A percentile compares a stretch with the other conserved stretches of the same genome.
Conservation (phyloP, 1,284 basidiomycete species). For the Hemileia vastatrix region DNA sequence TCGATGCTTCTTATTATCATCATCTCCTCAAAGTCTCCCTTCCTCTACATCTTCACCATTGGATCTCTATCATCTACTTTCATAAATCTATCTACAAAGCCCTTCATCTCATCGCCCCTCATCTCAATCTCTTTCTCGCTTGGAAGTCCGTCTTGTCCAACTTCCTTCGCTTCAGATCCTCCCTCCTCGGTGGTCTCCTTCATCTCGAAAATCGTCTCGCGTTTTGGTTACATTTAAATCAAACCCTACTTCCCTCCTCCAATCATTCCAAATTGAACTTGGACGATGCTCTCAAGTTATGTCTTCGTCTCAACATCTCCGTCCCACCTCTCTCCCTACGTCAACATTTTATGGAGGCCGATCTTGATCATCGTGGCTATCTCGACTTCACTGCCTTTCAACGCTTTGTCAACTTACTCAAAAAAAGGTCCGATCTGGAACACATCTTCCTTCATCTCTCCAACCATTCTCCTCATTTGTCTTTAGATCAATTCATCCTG, state of each 20-base stretch:
- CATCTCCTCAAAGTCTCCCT: slow-evolving; percentile 58
- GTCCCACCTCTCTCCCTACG: slow-evolving; percentile 45
- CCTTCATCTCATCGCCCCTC: slow-evolving; percentile 73
- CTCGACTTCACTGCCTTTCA: slow-evolving; percentile 79
- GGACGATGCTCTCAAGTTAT: slow-evolving; percentile 65
- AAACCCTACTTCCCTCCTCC: slow-evolving; percentile 55
- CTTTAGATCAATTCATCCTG: slow-evolving; percentile 12
- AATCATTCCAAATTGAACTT: slow-evolving; percentile 59
- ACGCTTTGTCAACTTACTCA: slow-evolving; percentile 71
- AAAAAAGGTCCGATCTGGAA: slow-evolving; percentile 70
- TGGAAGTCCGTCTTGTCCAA: slow-evolving; percentile 49
- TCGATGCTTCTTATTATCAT: slow-evolving; percentile 66
- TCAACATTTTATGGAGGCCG: slow-evolving; percentile 51
- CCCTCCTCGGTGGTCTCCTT: slow-evolving; percentile 18
- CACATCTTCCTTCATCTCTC: slow-evolving; percentile 38
- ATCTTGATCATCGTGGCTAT: slow-evolving; percentile 55
- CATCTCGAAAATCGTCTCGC: slow-evolving; percentile 53
- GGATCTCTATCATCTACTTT: slow-evolving; percentile 50
- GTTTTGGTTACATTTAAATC: slow-evolving; percentile 58
- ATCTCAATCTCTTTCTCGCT: slow-evolving; percentile 56
- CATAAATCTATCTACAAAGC: slow-evolving; percentile 75
- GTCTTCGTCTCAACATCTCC: slow-evolving; percentile 63
- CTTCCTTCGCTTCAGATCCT: slow-evolving; percentile 41
- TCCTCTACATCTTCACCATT: slow-evolving; percentile 47
- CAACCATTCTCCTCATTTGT: neutral